phyloP scores from a whole-genome alignment of 164 flowering plant species.

The Chimonanthus praecox region DNA sequence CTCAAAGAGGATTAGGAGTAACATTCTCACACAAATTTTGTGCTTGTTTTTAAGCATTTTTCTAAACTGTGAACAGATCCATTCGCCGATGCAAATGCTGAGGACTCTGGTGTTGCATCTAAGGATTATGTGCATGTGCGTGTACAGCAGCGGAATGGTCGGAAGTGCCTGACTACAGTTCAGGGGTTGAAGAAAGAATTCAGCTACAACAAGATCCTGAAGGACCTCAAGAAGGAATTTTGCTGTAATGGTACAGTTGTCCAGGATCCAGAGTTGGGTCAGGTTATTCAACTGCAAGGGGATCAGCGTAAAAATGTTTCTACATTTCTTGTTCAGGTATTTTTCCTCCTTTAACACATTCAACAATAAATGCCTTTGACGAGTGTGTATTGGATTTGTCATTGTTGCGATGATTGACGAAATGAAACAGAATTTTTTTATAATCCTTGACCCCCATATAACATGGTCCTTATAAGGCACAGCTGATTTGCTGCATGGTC shows the following conservation, averaged over 20 bases:
- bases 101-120: constrained; percentile 50
- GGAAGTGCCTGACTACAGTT: constrained; percentile 65
- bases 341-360: not conserved
- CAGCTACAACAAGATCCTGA: constrained; percentile 54
- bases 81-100: constrained; percentile 62
- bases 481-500: not conserved
- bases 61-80: constrained; percentile 29
- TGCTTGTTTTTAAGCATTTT: not conserved
- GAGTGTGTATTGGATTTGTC: not conserved
- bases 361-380: not conserved
- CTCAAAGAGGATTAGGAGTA: not conserved
- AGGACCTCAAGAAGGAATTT: constrained; percentile 60
- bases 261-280: constrained; percentile 64
- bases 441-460: too few species aligned
- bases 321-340: constrained; percentile 55
- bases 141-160: constrained; percentile 56
- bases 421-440: not conserved
- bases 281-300: constrained; percentile 65
- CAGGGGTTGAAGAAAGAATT: constrained; percentile 57
- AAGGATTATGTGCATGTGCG: constrained; percentile 61
- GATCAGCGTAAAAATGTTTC: constrained; percentile 64
- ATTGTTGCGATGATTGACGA: too few species aligned
- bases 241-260: constrained; percentile 74
- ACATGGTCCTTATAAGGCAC: not conserved
- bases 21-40: not conserved